Conservation (phyloP, 768 basidiomycete genomes). For the Galerina sulciceps region DNA sequence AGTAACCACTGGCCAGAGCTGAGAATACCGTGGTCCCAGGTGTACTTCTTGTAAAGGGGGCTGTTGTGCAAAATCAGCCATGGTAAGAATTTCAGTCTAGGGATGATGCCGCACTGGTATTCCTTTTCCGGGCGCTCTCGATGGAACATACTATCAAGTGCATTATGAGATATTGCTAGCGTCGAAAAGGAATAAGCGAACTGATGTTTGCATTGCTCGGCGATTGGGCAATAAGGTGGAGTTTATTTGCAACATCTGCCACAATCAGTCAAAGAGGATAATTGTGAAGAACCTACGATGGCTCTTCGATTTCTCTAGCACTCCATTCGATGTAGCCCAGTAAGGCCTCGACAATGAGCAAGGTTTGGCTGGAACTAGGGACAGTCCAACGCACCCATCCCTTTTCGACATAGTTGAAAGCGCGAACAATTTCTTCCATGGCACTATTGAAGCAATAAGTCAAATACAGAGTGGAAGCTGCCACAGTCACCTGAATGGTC, state of each 20-base stretch:
- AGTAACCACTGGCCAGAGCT: constrained; percentile 72
- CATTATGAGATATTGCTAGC: background rate
- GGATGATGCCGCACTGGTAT: constrained; percentile 50
- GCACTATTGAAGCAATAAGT: constrained; percentile 32
- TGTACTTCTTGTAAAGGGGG: constrained; percentile 68
- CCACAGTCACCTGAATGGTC: constrained; percentile 54
- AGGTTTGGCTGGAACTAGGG: background rate
- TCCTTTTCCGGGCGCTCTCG: constrained; percentile 83
- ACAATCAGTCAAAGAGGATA: background rate
- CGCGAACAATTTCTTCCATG: constrained; percentile 79
- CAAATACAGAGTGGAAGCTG: too few relatives aligned
- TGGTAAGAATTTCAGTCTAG: background rate
- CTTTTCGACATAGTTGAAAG: constrained; percentile 71
- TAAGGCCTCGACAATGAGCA: constrained; percentile 44
- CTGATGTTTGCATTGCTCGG: constrained; percentile 79
- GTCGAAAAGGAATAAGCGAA: constrained; percentile 25
- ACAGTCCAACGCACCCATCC: constrained; percentile 53
- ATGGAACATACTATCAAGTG: constrained; percentile 62
- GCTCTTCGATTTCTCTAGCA: constrained; percentile 67
- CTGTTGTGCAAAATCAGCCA: constrained; percentile 28
- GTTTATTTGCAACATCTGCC: constrained; percentile 65
- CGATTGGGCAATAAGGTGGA: constrained; percentile 72
- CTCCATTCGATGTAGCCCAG: constrained; percentile 80
- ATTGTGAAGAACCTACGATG: constrained; percentile 41
- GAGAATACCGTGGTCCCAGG: constrained; percentile 79